Evolutionary conservation across 2,329 filamentous ascomycete species (phyloP).

Genomic region (Phialophora expanda): DNA sequence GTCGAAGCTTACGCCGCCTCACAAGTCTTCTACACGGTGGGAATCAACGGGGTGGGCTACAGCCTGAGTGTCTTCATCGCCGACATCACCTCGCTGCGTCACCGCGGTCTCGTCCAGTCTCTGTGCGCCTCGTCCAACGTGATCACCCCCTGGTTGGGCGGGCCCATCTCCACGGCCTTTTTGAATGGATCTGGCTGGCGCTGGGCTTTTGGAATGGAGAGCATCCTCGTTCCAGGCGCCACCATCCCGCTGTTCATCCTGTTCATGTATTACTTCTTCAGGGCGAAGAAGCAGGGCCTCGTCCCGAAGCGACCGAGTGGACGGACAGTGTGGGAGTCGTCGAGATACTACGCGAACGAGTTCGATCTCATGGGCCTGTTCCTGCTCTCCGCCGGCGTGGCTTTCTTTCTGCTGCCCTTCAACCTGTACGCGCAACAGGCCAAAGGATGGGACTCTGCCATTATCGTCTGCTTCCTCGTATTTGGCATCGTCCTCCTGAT

Average conservation of each 20-base stretch:
- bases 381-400: slow-evolving; percentile 64
- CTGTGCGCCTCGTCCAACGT: slow-evolving; percentile 44
- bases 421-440: slow-evolving; percentile 54
- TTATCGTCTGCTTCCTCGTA: slow-evolving; percentile 57
- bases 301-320: slow-evolving; percentile 53
- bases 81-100: slow-evolving; percentile 43
- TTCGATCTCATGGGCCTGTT: slow-evolving; percentile 67
- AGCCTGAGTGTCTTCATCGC: slow-evolving; percentile 40
- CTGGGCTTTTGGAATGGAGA: slow-evolving; percentile 40
- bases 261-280: slow-evolving; percentile 63
- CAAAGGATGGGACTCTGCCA: slow-evolving; percentile 49
- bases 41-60: slow-evolving; percentile 38
- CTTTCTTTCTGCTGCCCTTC: slow-evolving; percentile 69
- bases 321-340: slow-evolving; percentile 48
- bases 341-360: slow-evolving; percentile 60
- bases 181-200: slow-evolving; percentile 37
- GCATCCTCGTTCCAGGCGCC: slow-evolving; percentile 32
- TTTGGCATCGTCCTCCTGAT: slow-evolving; percentile 60
- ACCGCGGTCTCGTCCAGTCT: slow-evolving; percentile 30
- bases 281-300: slow-evolving; percentile 62
- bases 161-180: slow-evolving; percentile 31
- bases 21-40: slow-evolving; percentile 55
- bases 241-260: slow-evolving; percentile 48
- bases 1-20: slow-evolving; percentile 66
- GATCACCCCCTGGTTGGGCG: slow-evolving; percentile 32